A percentile compares a stretch with the other conserved stretches of the same genome.
Evolutionary conservation across 495 filamentous ascomycete species (phyloP).

Genomic region (Wilcoxina mikolae): DNA sequence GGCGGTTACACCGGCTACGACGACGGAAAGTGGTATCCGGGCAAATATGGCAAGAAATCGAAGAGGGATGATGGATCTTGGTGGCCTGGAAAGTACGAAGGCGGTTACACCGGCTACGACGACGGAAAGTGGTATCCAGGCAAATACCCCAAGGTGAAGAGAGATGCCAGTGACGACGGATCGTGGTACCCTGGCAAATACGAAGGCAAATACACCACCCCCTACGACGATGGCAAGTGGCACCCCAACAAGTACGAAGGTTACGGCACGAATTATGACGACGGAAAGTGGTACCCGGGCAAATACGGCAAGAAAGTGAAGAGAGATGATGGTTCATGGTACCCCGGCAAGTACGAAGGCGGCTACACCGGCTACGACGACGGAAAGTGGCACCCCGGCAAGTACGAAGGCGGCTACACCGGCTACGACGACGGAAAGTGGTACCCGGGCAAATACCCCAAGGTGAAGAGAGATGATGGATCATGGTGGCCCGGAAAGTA

Average conservation of each 20-base stretch:
- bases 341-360: neutral
- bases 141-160: neutral
- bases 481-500: neutral
- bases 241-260: no score
- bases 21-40: neutral
- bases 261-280: no score
- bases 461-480: constrained; percentile 1
- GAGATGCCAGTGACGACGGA: neutral
- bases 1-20: neutral
- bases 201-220: neutral
- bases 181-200: neutral
- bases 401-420: neutral
- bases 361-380: neutral
- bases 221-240: neutral
- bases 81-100: neutral
- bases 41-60: neutral
- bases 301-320: neutral
- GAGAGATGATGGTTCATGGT: neutral
- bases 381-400: neutral
- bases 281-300: no score
- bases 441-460: neutral
- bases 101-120: neutral
- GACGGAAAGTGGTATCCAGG: neutral
- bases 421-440: neutral
- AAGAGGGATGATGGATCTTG: neutral